Evolutionary conservation across 345 rosid genomes (phyloP).

Genomic region (Linum usitatissimum): DNA sequence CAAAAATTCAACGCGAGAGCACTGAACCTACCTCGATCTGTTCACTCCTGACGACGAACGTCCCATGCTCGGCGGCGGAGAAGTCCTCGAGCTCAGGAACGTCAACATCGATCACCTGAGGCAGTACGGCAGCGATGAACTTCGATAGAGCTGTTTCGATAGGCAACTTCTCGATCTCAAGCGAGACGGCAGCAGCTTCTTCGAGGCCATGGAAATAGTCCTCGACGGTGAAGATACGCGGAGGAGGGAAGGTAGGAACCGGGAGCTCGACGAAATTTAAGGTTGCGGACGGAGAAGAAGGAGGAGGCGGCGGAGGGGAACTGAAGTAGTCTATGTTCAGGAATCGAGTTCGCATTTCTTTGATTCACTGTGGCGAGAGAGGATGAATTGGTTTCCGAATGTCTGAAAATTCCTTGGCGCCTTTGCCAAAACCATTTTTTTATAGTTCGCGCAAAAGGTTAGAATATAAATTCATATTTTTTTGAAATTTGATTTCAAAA

Average conservation of each 20-base stretch:
- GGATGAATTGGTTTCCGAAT: too few species aligned
- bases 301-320: constrained; percentile 1
- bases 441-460: too few species aligned
- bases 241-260: constrained; percentile 31
- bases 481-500: too few species aligned
- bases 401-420: too few species aligned
- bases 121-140: constrained; percentile 44
- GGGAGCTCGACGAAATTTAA: constrained; percentile 56
- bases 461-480: too few species aligned
- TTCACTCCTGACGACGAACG: not conserved
- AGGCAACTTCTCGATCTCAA: constrained; percentile 29
- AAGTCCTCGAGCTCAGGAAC: constrained; percentile 7
- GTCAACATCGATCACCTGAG: constrained; percentile 29
- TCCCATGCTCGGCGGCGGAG: not conserved
- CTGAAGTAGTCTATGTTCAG: constrained; percentile 49
- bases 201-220: constrained; percentile 27
- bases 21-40: not conserved
- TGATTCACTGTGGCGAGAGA: not conserved
- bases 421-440: too few species aligned
- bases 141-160: constrained; percentile 47
- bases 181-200: constrained; percentile 16
- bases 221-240: constrained; percentile 13
- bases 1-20: too few species aligned
- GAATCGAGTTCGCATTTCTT: constrained; percentile 66
- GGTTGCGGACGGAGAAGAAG: constrained; percentile 29